Conservation (phyloP, 2,329 filamentous ascomycete species). For the Paracamarosporium sp. region DNA sequence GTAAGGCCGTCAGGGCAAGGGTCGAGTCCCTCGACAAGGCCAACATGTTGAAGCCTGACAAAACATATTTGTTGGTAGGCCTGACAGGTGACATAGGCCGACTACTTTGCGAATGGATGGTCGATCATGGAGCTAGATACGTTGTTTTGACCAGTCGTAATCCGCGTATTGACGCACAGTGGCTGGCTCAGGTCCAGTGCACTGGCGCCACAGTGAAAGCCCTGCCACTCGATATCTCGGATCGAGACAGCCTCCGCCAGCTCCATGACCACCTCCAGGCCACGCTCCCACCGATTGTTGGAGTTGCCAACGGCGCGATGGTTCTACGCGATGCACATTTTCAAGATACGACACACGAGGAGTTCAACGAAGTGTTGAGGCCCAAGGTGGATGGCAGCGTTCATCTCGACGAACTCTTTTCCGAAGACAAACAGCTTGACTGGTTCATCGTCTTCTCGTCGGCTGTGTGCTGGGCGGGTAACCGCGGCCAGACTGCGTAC, state of each 20-base stretch:
- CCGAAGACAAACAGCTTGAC: conserved; percentile 18
- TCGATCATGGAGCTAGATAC: conserved; percentile 22
- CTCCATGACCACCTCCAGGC: neutral
- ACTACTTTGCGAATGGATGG: conserved; percentile 23
- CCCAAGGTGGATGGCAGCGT: conserved; percentile 25
- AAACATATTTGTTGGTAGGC: conserved; percentile 12
- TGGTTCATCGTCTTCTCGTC: conserved; percentile 31
- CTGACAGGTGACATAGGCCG: conserved; percentile 19
- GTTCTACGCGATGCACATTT: conserved; percentile 8
- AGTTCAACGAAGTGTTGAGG: neutral
- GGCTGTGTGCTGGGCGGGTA: conserved; percentile 2
- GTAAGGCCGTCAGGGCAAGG: too few species aligned
- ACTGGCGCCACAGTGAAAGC: neutral
- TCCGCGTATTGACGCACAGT: neutral
- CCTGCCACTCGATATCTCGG: neutral
- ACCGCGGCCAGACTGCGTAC: conserved; percentile 22
- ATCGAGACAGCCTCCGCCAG: neutral
- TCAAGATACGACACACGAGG: neutral
- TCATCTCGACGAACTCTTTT: conserved; percentile 20
- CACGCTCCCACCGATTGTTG: neutral
- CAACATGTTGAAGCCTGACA: neutral
- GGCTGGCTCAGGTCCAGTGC: neutral
- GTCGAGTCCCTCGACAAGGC: too few species aligned
- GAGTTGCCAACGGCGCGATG: too few species aligned
- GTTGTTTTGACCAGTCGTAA: conserved; percentile 45